Base-by-base conservation (phyloP, 805 yeast genomes). In the Pichia membranifaciens region DNA sequence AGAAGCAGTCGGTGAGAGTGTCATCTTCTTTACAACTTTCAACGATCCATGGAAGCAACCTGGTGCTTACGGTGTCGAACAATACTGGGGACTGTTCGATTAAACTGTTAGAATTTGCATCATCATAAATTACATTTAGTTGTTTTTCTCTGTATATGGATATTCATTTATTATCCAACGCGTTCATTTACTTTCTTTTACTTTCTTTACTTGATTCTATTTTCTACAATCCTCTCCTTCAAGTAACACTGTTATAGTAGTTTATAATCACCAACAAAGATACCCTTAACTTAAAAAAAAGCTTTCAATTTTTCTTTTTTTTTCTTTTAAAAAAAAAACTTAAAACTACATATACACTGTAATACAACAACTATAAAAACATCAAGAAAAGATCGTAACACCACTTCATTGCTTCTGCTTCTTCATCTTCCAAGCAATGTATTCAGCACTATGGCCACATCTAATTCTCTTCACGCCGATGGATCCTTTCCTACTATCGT, bases 401-500 rank as follows among this genome's bases (percentile, higher is more conserved):
- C n/a, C 6, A 9, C 9, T 15, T 15, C 16, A 12, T 20, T 32
- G n/a, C 13, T 50, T 43, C 25, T 38, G 39, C 25, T 49, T 38
- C 43, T 48, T 44, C 36, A 51, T 40, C 59, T 75, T 78, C 75
- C 75, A 81, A 1, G 87, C 86, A 59, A 88, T 62, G 59, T 85
- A 89, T 57, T 74, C 72, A 2, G 88, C 87, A 44, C 85, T 77
- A 58, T 87, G 95, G 5, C 95, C 88, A 33, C 82, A 60, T 33
- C 75, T 74, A 23, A 63, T 53, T 3, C 58, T 50, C 52, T 72
- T 48, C 46, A 70, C 38, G n/a, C 59, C 59, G 23, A 36, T 43
- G 10, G 34, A 46, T 34, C 36, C 44, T 54, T 57, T 44, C 41
- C 25, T 33, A 10, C 46, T 51, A 22, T 43, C 54, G 15, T 51